Evolutionary conservation across 1,139 yeast genomes (phyloP).

Genomic region (Hemisphaericaspora xylanilytica): DNA sequence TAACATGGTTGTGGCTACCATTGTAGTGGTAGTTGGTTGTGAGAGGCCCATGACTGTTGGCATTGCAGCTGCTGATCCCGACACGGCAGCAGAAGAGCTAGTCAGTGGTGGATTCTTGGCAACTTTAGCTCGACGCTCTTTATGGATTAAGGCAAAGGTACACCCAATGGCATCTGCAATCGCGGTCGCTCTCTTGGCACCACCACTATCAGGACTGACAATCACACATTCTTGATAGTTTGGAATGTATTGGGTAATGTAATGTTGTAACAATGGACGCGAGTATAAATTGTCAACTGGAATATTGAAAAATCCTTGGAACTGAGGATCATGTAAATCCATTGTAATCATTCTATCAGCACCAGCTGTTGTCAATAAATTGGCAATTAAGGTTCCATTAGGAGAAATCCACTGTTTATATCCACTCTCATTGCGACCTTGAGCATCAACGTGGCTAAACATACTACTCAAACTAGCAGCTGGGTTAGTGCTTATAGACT

Average conservation of each 20-base stretch:
- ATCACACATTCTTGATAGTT: slow-evolving; percentile 76
- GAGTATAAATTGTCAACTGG: slow-evolving; percentile 91
- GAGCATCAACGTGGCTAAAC: slow-evolving; percentile 34
- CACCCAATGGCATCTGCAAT: slow-evolving; percentile 88
- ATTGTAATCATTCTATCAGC: slow-evolving; percentile 95
- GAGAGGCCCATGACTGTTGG: slow-evolving; percentile 1
- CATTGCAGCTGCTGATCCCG: slow-evolving; percentile 1
- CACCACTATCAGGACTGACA: slow-evolving; percentile 96
- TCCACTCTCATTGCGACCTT: slow-evolving; percentile 54
- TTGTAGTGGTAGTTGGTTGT: slow-evolving; percentile 15
- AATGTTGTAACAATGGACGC: slow-evolving; percentile 78
- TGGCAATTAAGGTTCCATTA: slow-evolving; percentile 90
- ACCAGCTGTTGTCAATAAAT: slow-evolving; percentile 86
- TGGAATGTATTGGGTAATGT: slow-evolving; percentile 71
- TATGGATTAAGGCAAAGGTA: slow-evolving; percentile 92
- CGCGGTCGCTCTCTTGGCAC: slow-evolving; percentile 93
- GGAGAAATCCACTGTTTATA: slow-evolving; percentile 96
- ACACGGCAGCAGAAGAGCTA: slow-evolving; percentile 12
- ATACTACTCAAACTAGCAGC: slow-evolving; percentile 25
- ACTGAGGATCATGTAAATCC: slow-evolving; percentile 96
- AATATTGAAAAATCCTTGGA: slow-evolving; percentile 88
- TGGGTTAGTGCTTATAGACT: slow-evolving; percentile 29
- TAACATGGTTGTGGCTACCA: slow-evolving; percentile 76
- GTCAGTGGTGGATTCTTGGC: slow-evolving; percentile 32
- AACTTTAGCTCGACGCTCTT: slow-evolving; percentile 71